Percentiles rank a stretch among this genome's conserved stretches.
These are phyloP conservation scores for Rehmannia glutinosa DNA, from an alignment of 257 asterid species.

Conservation along the genomic window DNA sequence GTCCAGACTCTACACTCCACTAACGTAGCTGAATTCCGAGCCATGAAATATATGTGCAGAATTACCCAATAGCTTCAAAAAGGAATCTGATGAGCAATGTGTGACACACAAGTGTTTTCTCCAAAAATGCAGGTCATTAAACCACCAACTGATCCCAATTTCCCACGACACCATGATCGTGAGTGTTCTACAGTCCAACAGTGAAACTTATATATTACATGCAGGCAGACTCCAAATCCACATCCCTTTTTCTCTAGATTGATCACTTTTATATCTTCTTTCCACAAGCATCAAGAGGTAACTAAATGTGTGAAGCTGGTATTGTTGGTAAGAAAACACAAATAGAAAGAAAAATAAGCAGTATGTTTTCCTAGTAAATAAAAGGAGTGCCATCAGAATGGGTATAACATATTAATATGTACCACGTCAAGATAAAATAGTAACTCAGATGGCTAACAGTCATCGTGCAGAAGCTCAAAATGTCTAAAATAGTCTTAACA, in stretches of 20 bases:
- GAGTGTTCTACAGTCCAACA: background rate
- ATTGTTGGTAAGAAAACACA: background rate
- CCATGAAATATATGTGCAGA: background rate
- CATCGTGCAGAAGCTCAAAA: too few relatives aligned
- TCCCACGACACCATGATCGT: background rate
- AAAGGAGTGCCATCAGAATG: background rate
- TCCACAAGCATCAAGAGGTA: background rate
- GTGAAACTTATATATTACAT: background rate
- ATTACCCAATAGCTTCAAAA: background rate
- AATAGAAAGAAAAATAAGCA: background rate
- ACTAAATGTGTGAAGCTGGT: slow-evolving; percentile 5
- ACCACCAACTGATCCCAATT: background rate
- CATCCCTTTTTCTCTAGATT: too few relatives aligned
- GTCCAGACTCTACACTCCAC: too few relatives aligned
- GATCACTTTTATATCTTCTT: background rate
- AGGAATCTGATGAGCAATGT: background rate
- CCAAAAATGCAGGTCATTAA: background rate
- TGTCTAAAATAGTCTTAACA: too few relatives aligned
- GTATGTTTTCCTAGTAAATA: background rate
- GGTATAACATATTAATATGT: too few relatives aligned
- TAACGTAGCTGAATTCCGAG: too few relatives aligned
- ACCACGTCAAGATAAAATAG: too few relatives aligned
- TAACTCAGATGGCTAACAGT: too few relatives aligned
- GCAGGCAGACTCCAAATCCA: background rate
- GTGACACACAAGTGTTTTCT: background rate